Conservation (phyloP, 139 green algal species). For the Edaphochlamys debaryana region DNA sequence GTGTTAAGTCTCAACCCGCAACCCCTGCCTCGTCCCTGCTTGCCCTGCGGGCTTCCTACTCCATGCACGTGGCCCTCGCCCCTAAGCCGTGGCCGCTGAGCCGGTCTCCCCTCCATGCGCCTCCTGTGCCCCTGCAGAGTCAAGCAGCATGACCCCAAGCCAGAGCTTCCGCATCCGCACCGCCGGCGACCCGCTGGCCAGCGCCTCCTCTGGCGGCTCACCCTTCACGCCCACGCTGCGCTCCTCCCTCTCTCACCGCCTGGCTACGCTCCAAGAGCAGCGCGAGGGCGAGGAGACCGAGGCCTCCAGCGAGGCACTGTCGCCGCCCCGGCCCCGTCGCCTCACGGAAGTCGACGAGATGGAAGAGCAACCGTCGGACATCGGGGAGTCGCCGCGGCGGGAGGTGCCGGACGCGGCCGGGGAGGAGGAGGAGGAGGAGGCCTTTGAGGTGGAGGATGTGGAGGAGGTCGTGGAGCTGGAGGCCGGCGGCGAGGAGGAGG, state of each 20-base stretch:
- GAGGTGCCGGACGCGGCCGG: neutral
- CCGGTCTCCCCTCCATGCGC: too few species aligned
- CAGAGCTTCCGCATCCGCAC: conserved; percentile 25
- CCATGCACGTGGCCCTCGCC: too few species aligned
- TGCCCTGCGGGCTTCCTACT: too few species aligned
- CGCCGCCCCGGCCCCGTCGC: neutral
- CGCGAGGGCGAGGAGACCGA: conserved; percentile 29
- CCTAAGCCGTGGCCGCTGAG: too few species aligned
- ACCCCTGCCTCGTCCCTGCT: too few species aligned
- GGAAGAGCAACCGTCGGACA: neutral
- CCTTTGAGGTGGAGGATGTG: neutral
- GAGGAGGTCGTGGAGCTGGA: neutral
- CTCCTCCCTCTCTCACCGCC: neutral
- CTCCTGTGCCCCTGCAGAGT: too few species aligned
- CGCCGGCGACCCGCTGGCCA: neutral
- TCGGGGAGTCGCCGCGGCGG: neutral
- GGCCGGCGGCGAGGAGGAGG: neutral
- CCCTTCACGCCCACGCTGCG: conserved; percentile 1
- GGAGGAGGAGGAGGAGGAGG: neutral
- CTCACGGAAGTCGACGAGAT: neutral
- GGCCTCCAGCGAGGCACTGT: neutral
- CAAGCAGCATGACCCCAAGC: conserved; percentile 17
- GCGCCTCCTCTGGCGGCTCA: neutral
- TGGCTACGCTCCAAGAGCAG: conserved; percentile 17
- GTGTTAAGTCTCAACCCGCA: too few species aligned